Evolutionary conservation across 345 rosid genomes (phyloP).

Genomic region (Noccaea caerulescens): DNA sequence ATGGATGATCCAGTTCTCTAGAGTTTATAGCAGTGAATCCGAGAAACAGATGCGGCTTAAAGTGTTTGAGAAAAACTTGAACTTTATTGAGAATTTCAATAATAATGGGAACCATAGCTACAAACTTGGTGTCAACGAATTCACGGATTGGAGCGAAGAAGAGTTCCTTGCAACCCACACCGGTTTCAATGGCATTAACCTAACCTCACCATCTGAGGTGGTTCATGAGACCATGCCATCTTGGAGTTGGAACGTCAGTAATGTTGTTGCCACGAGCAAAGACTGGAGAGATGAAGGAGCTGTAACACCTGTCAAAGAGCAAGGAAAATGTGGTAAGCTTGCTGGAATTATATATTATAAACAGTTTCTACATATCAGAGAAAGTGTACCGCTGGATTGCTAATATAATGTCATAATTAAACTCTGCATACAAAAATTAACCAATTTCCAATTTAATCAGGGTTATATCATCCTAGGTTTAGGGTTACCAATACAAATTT

Average conservation of each 20-base stretch:
- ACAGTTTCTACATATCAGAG: neutral
- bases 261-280: slow-evolving; percentile 9
- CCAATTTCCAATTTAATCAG: neutral
- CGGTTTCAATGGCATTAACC: slow-evolving; percentile 20
- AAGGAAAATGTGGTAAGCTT: slow-evolving; percentile 49
- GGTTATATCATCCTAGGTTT: neutral
- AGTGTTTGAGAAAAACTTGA: slow-evolving; percentile 42
- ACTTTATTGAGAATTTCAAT: slow-evolving; percentile 45
- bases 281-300: slow-evolving; percentile 52
- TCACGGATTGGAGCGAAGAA: slow-evolving; percentile 54
- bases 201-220: slow-evolving; percentile 23
- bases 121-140: slow-evolving; percentile 56
- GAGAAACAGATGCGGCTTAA: slow-evolving; percentile 38
- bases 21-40: slow-evolving; percentile 20
- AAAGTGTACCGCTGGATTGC: neutral
- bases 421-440: slow-evolving; percentile 2
- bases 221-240: slow-evolving; percentile 14
- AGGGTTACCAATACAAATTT: neutral
- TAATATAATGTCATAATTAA: neutral
- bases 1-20: slow-evolving; percentile 36
- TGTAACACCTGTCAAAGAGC: slow-evolving; percentile 46
- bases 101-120: slow-evolving; percentile 40
- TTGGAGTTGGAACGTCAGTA: slow-evolving; percentile 38
- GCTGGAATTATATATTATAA: neutral
- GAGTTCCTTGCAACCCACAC: slow-evolving; percentile 52